Base-by-base conservation (phyloP, 306 rosid genomes). In the Gastrolobium bilobum region DNA sequence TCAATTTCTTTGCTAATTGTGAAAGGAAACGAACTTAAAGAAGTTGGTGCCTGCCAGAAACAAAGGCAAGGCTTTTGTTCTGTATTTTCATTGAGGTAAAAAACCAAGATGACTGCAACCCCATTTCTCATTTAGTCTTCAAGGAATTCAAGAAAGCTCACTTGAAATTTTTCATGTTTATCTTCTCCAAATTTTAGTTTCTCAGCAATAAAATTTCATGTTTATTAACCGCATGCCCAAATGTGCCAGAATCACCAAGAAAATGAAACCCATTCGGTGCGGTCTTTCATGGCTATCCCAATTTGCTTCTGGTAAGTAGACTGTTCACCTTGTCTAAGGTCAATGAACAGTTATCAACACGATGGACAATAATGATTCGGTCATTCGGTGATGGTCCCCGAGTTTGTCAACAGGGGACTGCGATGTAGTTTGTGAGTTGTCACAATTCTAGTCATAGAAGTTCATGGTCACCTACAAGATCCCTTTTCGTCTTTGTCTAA, bases 241-340 rank as follows among this genome's bases (percentile, higher is more conserved):
- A 73, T 73, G 38, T 30, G 68, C n/a, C 15, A 73, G 68, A 58
- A 43, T 39, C 34, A n/a, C 14, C 26, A 6, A 46, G 30, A 67
- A 29, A 64, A 64, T 64, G 51, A 67, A 47, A 46, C 26, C 34
- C 29, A 59, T 58, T 73, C 47, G 47, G 57, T 44, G 66, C 7
- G 11, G 44, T 43, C 20, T 15, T 26, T 38, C 7, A 60, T 60
- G 67, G 20, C 30, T 50, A 71, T 52, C 71, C 29, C 26, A 44
- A 6, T 29, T 57, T 57, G 11, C 52, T 73, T 57, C 54, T 40
- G 34, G 77, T 4, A 51, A 14, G 14, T 54, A 20, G 39, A 31
- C 2, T 59, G 20, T 11, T 59, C 38, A 57, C 6, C 43, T 60
- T 35, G 53, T 10, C 43, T 42, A 7, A 42, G 5, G 31, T 7